phyloP scores from a whole-genome alignment of 805 yeast genomes.

The Candida manassasensis region DNA sequence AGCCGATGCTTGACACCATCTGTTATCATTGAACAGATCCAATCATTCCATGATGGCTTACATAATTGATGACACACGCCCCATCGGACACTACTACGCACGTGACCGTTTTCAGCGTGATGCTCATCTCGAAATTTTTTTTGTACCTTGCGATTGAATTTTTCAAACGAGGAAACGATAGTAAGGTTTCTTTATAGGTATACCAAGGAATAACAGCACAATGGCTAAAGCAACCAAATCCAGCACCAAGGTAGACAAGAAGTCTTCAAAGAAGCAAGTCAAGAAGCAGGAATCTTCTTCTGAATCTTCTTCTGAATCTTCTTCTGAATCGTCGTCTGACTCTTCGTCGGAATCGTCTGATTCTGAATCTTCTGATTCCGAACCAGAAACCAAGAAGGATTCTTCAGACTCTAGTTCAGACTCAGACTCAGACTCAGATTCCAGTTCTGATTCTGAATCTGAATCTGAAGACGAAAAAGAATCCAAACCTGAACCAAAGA shows the following conservation, averaged over 20 bases:
- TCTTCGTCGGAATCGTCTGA: slow-evolving; percentile 16
- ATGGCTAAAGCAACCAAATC: slow-evolving; percentile 38
- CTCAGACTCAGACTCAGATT: slow-evolving; percentile 27
- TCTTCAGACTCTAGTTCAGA: slow-evolving; percentile 17
- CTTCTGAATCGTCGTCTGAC: slow-evolving; percentile 18
- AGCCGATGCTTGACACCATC: too few species aligned
- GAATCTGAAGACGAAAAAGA: slow-evolving; percentile 10
- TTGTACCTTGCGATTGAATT: not conserved
- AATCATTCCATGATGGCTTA: too few species aligned
- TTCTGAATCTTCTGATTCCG: slow-evolving; percentile 15
- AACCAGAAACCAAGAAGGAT: slow-evolving; percentile 10
- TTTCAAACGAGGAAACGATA: too few species aligned
- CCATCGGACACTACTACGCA: not conserved
- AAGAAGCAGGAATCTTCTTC: slow-evolving; percentile 23
- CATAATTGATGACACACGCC: too few species aligned
- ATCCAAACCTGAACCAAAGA: slow-evolving; percentile 23
- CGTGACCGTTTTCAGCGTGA: not conserved
- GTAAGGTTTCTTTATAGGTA: not conserved
- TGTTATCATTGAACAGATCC: too few species aligned
- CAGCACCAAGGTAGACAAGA: slow-evolving; percentile 23
- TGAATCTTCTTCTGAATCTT: slow-evolving; percentile 16
- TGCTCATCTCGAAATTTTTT: slow-evolving; percentile 1
- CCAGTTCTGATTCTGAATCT: slow-evolving; percentile 18
- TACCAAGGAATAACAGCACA: slow-evolving; percentile 7
- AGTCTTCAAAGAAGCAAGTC: slow-evolving; percentile 14